phyloP scores from a whole-genome alignment of 1,284 basidiomycete genomes.

The Grifola frondosa region DNA sequence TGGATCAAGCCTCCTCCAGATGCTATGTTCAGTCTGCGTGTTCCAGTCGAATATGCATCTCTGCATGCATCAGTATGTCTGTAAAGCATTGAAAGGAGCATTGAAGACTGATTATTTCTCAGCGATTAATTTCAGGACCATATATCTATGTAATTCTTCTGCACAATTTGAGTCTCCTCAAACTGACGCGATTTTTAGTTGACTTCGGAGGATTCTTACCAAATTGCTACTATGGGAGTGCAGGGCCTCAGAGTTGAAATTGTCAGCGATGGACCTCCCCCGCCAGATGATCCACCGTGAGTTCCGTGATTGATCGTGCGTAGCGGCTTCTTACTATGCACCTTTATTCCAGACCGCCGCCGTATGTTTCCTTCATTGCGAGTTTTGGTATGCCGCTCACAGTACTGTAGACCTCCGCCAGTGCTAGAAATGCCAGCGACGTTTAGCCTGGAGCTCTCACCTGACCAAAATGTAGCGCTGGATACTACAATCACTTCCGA shows the following conservation, averaged over 20 bases:
- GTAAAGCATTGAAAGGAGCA: conserved; percentile 5
- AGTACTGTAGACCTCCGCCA: conserved; percentile 61
- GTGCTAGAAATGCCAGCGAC: conserved; percentile 82
- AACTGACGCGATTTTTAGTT: conserved; percentile 43
- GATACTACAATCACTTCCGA: conserved; percentile 73
- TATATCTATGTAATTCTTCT: conserved; percentile 68
- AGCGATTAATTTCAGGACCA: conserved; percentile 74
- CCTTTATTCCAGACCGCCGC: conserved; percentile 51
- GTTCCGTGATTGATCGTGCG: conserved; percentile 28
- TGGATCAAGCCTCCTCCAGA: conserved; percentile 83
- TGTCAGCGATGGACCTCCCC: conserved; percentile 75
- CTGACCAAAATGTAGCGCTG: conserved; percentile 71
- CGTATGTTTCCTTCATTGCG: conserved; percentile 46
- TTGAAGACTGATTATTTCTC: conserved; percentile 16
- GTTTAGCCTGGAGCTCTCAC: conserved; percentile 74
- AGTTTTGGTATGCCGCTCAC: conserved; percentile 2
- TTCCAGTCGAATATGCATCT: conserved; percentile 81
- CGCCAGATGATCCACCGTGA: conserved; percentile 73
- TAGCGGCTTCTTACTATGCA: conserved; percentile 4
- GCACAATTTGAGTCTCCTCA: background rate
- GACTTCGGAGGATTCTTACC: conserved; percentile 78
- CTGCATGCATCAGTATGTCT: conserved; percentile 70
- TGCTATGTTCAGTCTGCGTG: conserved; percentile 65
- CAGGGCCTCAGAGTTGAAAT: conserved; percentile 80
- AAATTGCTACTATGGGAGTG: conserved; percentile 76